A percentile compares a stretch with the other conserved stretches of the same genome.
These are phyloP conservation scores for Talaromyces sp. DNA, from an alignment of 2,329 filamentous ascomycete species.

Conservation along the genomic window DNA sequence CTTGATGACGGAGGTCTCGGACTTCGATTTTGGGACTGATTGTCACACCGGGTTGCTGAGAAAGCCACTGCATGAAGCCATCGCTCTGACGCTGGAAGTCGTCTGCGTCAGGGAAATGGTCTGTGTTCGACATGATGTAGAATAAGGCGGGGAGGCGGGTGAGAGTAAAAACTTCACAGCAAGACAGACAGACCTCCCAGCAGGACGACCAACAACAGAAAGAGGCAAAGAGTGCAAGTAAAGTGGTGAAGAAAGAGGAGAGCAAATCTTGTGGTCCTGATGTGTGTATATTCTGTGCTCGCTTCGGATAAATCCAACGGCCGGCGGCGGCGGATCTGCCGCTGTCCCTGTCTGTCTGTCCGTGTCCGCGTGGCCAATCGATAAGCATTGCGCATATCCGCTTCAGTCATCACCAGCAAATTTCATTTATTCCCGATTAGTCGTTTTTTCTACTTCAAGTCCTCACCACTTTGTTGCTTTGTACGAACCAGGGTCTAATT, in stretches of 20 bases:
- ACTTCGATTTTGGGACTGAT: slow-evolving; percentile 58
- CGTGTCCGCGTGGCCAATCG: slow-evolving; percentile 24
- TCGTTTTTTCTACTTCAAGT: background rate
- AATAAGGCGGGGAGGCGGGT: slow-evolving; percentile 8
- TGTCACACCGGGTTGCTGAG: slow-evolving; percentile 47
- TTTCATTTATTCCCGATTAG: slow-evolving; percentile 4
- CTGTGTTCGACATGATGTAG: slow-evolving; percentile 32
- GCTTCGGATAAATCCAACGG: slow-evolving; percentile 20
- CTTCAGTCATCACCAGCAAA: slow-evolving; percentile 16
- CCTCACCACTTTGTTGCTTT: background rate
- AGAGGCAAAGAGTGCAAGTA: background rate
- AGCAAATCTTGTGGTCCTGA: slow-evolving; percentile 4
- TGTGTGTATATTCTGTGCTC: slow-evolving; percentile 23
- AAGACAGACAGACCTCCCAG: background rate
- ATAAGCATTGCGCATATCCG: slow-evolving; percentile 28
- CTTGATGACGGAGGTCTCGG: slow-evolving; percentile 53
- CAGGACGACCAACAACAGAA: background rate
- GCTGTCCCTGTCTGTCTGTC: background rate
- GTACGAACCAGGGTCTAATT: too few relatives aligned
- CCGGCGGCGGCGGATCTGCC: slow-evolving; percentile 15
- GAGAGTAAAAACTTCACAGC: background rate
- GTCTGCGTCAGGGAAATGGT: slow-evolving; percentile 34
- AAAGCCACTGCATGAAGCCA: slow-evolving; percentile 58
- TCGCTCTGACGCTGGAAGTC: slow-evolving; percentile 47
- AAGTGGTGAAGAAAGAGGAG: background rate